Evolutionary conservation across 148 eudicot genomes (phyloP).

Genomic region (Bassia scoparia): DNA sequence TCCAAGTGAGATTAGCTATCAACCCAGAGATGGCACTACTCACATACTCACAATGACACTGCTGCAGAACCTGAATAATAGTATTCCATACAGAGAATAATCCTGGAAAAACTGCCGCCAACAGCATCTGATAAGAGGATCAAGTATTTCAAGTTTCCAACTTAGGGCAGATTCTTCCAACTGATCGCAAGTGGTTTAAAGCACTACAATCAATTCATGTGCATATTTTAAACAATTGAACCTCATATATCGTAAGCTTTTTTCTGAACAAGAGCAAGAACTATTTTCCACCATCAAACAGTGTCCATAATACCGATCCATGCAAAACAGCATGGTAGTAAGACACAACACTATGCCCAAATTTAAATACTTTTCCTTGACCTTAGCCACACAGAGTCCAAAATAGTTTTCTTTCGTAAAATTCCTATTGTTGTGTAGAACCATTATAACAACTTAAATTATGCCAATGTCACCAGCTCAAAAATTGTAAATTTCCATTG

Average conservation of each 20-base stretch:
- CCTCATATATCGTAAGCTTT: neutral
- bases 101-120: no score
- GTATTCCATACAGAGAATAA: neutral
- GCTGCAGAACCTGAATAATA: neutral
- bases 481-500: neutral
- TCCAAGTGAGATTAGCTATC: no score
- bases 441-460: neutral
- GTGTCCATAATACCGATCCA: neutral
- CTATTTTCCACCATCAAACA: neutral
- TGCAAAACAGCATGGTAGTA: neutral
- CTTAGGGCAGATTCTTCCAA: no score
- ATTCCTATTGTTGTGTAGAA: no score
- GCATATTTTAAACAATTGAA: no score
- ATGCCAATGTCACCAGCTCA: neutral
- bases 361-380: neutral
- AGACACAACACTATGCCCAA: neutral
- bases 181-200: no score
- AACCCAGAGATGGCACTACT: neutral
- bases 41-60: no score
- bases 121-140: no score
- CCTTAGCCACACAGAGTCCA: neutral
- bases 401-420: no score
- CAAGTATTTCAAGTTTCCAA: no score
- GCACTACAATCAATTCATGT: neutral
- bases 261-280: neutral